phyloP scores from a whole-genome alignment of 495 filamentous ascomycete genomes.

The Xylaria palmicola region DNA sequence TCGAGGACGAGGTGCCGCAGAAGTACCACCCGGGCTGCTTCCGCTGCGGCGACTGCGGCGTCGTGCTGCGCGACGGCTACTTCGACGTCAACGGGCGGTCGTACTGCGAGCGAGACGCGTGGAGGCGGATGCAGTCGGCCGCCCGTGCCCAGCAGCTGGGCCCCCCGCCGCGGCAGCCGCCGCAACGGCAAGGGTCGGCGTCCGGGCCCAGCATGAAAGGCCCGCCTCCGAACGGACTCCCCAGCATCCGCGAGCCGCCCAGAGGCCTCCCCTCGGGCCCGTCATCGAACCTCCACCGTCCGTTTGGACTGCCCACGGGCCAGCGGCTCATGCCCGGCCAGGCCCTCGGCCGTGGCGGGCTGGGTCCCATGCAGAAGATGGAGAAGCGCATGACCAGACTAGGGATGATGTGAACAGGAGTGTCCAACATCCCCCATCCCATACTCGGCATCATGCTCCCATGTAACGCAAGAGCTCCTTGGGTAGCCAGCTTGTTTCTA shows the following conservation, averaged over 20 bases:
- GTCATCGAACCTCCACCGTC: constrained; percentile 23
- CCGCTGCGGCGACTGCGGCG: constrained; percentile 66
- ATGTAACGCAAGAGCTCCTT: not conserved
- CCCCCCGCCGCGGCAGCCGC: constrained; percentile 20
- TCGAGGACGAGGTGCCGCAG: constrained; percentile 74
- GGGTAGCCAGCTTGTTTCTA: not conserved
- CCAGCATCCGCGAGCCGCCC: constrained; percentile 20
- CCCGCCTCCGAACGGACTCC: constrained; percentile 16
- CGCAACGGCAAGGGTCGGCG: constrained; percentile 31
- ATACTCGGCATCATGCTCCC: not conserved
- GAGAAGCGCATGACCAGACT: constrained; percentile 81
- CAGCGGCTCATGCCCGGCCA: constrained; percentile 33
- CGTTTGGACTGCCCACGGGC: constrained; percentile 30
- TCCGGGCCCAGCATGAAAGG: constrained; percentile 33
- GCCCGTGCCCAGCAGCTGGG: constrained; percentile 26
- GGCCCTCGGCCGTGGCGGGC: constrained; percentile 27
- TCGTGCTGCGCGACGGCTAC: constrained; percentile 62
- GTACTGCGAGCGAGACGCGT: constrained; percentile 87
- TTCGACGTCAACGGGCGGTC: constrained; percentile 52
- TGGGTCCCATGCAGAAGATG: constrained; percentile 40
- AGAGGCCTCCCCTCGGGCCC: constrained; percentile 36
- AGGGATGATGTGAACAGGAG: constrained; percentile 72
- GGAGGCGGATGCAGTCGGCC: constrained; percentile 52
- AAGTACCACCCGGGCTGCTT: constrained; percentile 91
- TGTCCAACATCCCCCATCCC: not conserved